Base-by-base conservation (phyloP, 176 grass and related monocot species). In the Oryza meyeriana region DNA sequence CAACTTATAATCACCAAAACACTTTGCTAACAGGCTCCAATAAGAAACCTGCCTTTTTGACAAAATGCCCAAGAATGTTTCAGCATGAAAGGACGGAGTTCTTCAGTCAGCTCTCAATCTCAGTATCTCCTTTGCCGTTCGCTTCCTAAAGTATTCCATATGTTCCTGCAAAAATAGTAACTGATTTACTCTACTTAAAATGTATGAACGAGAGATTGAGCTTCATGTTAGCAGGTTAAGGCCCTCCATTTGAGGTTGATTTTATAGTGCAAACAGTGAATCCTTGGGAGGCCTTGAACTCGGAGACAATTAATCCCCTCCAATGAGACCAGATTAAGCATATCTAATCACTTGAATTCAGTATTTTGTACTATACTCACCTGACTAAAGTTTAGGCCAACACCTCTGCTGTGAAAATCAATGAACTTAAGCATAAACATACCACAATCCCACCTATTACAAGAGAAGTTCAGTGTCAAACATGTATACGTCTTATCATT, bases 381-480 rank as follows among this genome's bases (percentile, higher is more conserved):
- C 93, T 95, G 90, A 78, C 69, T 31, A 63, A 95, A 95, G 85
- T 8, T 88, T 55, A 83, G 78, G 9, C 45, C n/a, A 18, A 91
- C 33, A 85, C 86, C 91, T 89, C 89, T 89, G 77, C 89, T 97
- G 61, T 81, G 78, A 86, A 89, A 93, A 74, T 97, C 94, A 25
- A 88, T 91, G 78, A 89, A 91, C 76, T 97, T 97, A 40, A 97
- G 86, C 94, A 93, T 97, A 83, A 93, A 97, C 91, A 97, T 97
- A 55, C 93, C 90, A 78, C 93, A 95, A 75, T 95, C 93, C 87
- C 82, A 95, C 79, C 93, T 95, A 55, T 85, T 77, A 85, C 61
- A 59, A 66, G 28, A 77, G 59, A 81, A 84, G 32, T 9, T 44
- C 42, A 34, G 1, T 6, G 66, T 85, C 65, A 89, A 76, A 63